These are phyloP conservation scores for Rauvolfia tetraphylla DNA, from an alignment of 257 asterid genomes.

Conservation along the genomic window DNA sequence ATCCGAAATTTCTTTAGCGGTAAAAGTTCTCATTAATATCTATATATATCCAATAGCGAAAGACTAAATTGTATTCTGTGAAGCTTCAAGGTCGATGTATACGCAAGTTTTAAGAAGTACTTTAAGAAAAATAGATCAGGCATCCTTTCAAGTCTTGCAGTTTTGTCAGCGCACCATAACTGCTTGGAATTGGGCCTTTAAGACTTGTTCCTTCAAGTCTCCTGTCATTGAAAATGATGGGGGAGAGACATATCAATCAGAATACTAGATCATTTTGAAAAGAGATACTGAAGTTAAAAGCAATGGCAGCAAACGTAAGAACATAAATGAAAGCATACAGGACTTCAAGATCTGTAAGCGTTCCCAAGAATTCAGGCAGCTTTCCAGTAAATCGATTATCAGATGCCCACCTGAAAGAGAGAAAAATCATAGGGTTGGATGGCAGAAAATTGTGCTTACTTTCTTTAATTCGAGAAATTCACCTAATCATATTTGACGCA, in stretches of 20 bases:
- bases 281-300: background rate
- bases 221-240: conserved; percentile 26
- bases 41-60: background rate
- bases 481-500: background rate
- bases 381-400: conserved; percentile 54
- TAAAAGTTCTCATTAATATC: background rate
- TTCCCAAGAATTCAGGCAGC: conserved; percentile 54
- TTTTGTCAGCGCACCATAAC: conserved; percentile 46
- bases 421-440: conserved; percentile 9
- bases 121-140: background rate
- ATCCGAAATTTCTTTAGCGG: background rate
- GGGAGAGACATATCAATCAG: background rate
- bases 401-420: conserved; percentile 58
- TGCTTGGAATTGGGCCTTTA: conserved; percentile 57
- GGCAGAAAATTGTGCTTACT: background rate
- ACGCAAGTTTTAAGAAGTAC: background rate
- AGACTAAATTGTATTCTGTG: background rate
- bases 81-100: background rate
- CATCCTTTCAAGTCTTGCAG: conserved; percentile 51
- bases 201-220: conserved; percentile 61
- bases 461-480: conserved; percentile 1
- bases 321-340: conserved; percentile 33
- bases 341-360: conserved; percentile 38
- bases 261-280: background rate
- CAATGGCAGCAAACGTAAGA: background rate